These are phyloP conservation scores for Aspergillus sp. DNA, from an alignment of 2,329 filamentous ascomycete genomes.

Conservation along the genomic window DNA sequence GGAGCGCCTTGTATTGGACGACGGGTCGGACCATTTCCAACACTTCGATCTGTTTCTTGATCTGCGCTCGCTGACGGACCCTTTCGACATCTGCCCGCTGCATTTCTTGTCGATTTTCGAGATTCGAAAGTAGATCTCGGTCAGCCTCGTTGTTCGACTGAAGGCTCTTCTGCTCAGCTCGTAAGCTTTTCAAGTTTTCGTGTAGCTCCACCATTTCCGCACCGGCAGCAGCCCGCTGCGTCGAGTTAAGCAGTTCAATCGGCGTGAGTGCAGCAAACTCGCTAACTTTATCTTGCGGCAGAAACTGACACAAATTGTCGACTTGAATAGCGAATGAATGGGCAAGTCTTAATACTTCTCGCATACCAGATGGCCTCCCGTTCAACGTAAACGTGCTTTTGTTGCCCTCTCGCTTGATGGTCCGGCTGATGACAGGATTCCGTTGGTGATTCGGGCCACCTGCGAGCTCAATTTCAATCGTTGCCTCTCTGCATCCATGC, in stretches of 20 bases:
- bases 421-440: conserved; percentile 74
- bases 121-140: conserved; percentile 61
- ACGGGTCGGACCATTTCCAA: conserved; percentile 67
- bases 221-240: conserved; percentile 82
- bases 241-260: conserved; percentile 78
- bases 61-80: conserved; percentile 70
- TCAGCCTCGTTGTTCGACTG: conserved; percentile 60
- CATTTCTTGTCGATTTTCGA: conserved; percentile 71
- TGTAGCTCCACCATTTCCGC: conserved; percentile 79
- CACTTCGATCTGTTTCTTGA: conserved; percentile 63
- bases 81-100: conserved; percentile 82
- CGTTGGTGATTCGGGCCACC: conserved; percentile 52
- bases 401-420: conserved; percentile 80
- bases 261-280: conserved; percentile 86
- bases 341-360: conserved; percentile 66
- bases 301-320: conserved; percentile 95
- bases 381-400: conserved; percentile 77
- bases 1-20: conserved; percentile 62
- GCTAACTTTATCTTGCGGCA: conserved; percentile 92
- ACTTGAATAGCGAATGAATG: conserved; percentile 82
- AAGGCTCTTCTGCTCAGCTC: conserved; percentile 66
- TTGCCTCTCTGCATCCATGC: conserved; percentile 73
- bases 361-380: conserved; percentile 59
- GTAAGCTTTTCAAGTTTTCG: conserved; percentile 67
- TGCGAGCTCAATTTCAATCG: conserved; percentile 88